A percentile compares a stretch with the other conserved stretches of the same genome.
Evolutionary conservation across 345 rosid species (phyloP).

Genomic region (Nephelium lappaceum): DNA sequence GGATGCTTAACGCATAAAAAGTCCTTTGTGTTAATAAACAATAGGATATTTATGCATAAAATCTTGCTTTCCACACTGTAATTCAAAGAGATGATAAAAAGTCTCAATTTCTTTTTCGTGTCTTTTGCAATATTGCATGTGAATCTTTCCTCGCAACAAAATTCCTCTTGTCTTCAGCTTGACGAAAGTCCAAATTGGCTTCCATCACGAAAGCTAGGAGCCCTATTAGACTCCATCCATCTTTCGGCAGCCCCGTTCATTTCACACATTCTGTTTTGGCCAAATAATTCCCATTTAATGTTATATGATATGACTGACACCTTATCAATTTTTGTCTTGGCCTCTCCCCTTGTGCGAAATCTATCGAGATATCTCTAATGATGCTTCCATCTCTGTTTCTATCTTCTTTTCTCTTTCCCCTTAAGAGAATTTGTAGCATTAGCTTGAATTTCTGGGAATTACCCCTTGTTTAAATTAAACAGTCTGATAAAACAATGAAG

Average conservation of each 20-base stretch:
- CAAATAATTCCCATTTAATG: background rate
- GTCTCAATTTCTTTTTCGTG: constrained; percentile 31
- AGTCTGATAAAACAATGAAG: no score
- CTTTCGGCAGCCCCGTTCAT: background rate
- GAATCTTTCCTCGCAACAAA: constrained; percentile 34
- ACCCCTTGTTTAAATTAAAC: background rate
- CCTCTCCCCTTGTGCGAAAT: background rate
- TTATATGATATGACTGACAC: background rate
- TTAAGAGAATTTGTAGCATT: constrained; percentile 16
- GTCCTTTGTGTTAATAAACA: background rate
- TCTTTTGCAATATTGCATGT: constrained; percentile 44
- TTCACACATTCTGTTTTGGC: background rate
- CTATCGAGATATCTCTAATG: background rate
- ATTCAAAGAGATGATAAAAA: constrained; percentile 17
- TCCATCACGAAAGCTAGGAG: constrained; percentile 12
- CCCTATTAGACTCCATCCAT: background rate
- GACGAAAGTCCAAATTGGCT: constrained; percentile 53
- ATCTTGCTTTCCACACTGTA: background rate
- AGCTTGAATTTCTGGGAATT: background rate
- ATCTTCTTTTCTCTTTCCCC: background rate
- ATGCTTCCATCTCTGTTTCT: constrained; percentile 2
- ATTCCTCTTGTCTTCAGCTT: constrained; percentile 45
- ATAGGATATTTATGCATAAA: background rate
- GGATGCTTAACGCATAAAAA: constrained; percentile 13
- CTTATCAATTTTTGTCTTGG: constrained; percentile 11